Evolutionary conservation across 768 basidiomycete species (phyloP), one percentile per base, ranked within the genome.

Genomic region (Tulasnella sp.): DNA sequence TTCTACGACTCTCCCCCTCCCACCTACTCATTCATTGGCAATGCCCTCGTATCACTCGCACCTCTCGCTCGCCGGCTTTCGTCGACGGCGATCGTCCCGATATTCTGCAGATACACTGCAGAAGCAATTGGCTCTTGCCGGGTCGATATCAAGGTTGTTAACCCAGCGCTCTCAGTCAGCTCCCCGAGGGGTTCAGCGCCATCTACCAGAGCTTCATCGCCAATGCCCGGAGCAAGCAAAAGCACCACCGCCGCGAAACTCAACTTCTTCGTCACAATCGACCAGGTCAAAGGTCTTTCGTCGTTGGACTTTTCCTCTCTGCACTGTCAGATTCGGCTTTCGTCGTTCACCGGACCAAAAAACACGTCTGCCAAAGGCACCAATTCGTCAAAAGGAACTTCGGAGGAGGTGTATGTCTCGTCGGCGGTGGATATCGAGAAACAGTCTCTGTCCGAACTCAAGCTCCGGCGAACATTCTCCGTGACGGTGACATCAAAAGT

Each of bases 111-210:
- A 42, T 97, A 96, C 82, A 98, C 96, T 0, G 89, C 94, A 70
- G 97, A 98, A 83, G 96, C 96, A 1, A 95, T 98, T 80, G 98
- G 97, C 1, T 95, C 94, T 37, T 98, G 96, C 85, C 90, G 95
- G 32, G 87, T 98, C 75, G 91, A 92, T 80, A 88, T 98, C 84
- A 93, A 91, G 84, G 88, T 95, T 67, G 88, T 92, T 80, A 94
- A 90, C 51, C 85, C 90, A 37, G 83, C 89, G 57, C 87, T 91
- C 2, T 84, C 90, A 9, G 55, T 79, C 90, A 89, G 84, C 87
- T 91, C 82, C 57, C 83, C 86, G 48, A 87, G 89, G 80, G 86
- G 88, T 73, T 94, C 93, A 0, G 84, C 87, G 67, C 85, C 89
- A 18, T 90, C 92, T 20, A 94, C 92, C 2, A 89, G 93, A 72